Evolutionary conservation across 1,284 basidiomycete genomes (phyloP), one percentile per base, ranked within the genome.

Genomic region (Cutaneotrichosporon spelunceum): DNA sequence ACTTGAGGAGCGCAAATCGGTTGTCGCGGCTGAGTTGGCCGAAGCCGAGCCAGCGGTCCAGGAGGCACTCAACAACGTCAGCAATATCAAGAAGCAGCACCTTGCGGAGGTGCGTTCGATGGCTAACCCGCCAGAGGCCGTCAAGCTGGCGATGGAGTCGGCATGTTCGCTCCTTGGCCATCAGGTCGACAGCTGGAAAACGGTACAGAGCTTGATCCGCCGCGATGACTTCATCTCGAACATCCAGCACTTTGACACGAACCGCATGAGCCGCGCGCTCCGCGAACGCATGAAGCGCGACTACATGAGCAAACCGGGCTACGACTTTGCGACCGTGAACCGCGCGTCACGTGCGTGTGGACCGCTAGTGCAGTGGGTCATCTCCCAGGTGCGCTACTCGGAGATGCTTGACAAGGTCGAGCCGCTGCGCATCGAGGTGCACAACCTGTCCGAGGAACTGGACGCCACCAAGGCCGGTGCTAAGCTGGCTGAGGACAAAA

Each of bases 121-220:
- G 94, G 91, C 93, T 50, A 99, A 99, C 73, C 96, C 96, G 53
- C 96, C 96, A 0, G 93, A 97, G 73, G 90, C 92, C 10, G 95
- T 99, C 74, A 99, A 99, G 79, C 81, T 95, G 55, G 91, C 96
- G 16, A 99, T 99, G 95, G 96, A 99, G 75, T 97, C 93, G 1
- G 95, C 97, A 36, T 99, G 96, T 79, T 95, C 92, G 16, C 84
- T 97, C 34, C 86, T 99, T n/a, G 96, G 96, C 11, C 90, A 97
- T 81, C 93, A 93, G 79, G 94, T 99, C 70, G 77, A 79, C 59
- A 89, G 87, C 76, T 99, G 96, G 97, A 89, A 93, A 71, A 87
- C 92, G 1, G 94, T 99, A 2, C 95, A 98, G 78, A 88, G 88
- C 71, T 91, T 98, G 78, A 94, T 99, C 70, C 91, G 96, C 65